A percentile compares a stretch with the other conserved stretches of the same genome.
Conservation (phyloP, 2,329 filamentous ascomycete species). For the Ascochyta rabiei region DNA sequence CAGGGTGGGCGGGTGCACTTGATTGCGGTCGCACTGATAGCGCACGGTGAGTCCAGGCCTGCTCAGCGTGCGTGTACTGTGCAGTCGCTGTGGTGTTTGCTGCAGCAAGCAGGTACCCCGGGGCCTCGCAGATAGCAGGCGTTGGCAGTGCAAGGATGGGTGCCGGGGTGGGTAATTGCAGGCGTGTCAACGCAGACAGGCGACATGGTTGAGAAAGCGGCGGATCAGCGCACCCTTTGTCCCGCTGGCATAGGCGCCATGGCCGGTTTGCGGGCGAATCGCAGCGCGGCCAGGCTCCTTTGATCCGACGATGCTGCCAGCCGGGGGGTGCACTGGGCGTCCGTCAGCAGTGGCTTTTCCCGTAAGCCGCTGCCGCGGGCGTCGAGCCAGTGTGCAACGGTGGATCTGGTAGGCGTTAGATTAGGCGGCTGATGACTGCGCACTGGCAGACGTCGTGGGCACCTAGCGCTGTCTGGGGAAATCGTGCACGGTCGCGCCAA, state of each 20-base stretch:
- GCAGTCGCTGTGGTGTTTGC: background rate
- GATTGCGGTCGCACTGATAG: background rate
- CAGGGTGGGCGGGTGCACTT: constrained; percentile 5
- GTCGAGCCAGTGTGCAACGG: background rate
- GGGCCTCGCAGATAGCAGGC: background rate
- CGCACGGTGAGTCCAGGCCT: background rate
- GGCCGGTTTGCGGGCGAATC: constrained; percentile 34
- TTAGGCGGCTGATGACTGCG: constrained; percentile 4
- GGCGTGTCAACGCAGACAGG: background rate
- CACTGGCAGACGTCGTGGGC: background rate
- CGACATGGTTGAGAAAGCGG: constrained; percentile 15
- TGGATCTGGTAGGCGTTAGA: constrained; percentile 3
- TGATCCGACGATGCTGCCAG: constrained; percentile 33
- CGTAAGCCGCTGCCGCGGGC: constrained; percentile 11
- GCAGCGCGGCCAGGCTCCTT: constrained; percentile 31
- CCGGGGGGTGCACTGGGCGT: constrained; percentile 11
- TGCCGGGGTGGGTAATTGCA: constrained; percentile 14
- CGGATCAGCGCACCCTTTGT: constrained; percentile 29
- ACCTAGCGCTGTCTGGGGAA: constrained; percentile 10
- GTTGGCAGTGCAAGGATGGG: constrained; percentile 2
- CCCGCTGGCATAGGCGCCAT: constrained; percentile 19
- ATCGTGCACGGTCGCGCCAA: constrained; percentile 9
- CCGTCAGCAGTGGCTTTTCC: constrained; percentile 25
- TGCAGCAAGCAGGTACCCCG: constrained; percentile 5
- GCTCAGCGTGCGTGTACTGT: background rate